phyloP scores from a whole-genome alignment of 371 early-diverging fungal genomes.

The Dichotomocladium elegans region DNA sequence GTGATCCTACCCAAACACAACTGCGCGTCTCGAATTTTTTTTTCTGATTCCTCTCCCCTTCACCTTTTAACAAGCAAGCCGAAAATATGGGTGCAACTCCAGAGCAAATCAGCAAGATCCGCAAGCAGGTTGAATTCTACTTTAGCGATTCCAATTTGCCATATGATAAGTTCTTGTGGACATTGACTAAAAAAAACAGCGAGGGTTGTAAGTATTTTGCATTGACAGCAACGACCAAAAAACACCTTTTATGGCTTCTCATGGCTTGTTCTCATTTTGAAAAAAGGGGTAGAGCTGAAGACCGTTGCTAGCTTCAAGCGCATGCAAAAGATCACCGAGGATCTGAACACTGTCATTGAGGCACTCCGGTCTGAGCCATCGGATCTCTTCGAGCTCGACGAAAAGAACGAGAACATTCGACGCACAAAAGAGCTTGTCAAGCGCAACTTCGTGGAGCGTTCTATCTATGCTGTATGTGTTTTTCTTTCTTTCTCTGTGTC shows the following conservation, averaged over 20 bases:
- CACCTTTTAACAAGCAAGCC: too few species aligned
- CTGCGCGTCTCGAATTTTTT: too few species aligned
- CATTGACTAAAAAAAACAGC: conserved; percentile 43
- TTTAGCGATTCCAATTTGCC: conserved; percentile 77
- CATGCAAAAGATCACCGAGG: conserved; percentile 57
- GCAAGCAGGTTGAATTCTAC: conserved; percentile 77
- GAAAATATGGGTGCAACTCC: too few species aligned
- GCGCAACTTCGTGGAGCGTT: conserved; percentile 41
- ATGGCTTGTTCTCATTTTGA: too few species aligned
- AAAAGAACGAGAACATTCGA: conserved; percentile 52
- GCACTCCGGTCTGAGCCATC: conserved; percentile 52
- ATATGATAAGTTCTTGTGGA: conserved; percentile 66
- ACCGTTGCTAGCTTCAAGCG: conserved; percentile 66
- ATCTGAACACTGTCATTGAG: conserved; percentile 44
- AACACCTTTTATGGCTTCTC: too few species aligned
- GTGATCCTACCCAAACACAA: too few species aligned
- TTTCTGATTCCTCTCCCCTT: too few species aligned
- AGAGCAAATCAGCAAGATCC: too few species aligned
- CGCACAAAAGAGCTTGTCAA: conserved; percentile 50
- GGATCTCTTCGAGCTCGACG: conserved; percentile 59
- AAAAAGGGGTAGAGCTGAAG: conserved; percentile 52
- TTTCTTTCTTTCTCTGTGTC: not conserved
- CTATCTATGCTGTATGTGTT: conserved; percentile 55
- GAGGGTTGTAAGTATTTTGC: conserved; percentile 57
- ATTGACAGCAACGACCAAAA: too few species aligned